These are phyloP conservation scores for Forsythia suspensa DNA, from an alignment of 257 asterid species.

Conservation along the genomic window DNA sequence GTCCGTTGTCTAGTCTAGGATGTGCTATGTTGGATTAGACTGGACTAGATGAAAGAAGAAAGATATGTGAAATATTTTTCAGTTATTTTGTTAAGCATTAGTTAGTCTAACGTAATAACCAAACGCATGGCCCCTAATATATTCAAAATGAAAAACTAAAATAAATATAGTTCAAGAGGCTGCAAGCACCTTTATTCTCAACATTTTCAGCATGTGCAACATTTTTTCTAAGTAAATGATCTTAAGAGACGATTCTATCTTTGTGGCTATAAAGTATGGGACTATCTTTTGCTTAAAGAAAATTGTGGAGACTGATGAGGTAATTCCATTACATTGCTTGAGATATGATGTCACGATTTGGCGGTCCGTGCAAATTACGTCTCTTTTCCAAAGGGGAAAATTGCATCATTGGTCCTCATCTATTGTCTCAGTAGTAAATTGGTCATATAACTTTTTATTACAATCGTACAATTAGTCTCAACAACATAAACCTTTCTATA, in stretches of 20 bases:
- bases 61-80: neutral
- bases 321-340: neutral
- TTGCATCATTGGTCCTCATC: neutral
- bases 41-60: neutral
- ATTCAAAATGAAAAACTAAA: too few species aligned
- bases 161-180: neutral
- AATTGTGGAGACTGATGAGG: neutral
- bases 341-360: neutral
- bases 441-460: neutral
- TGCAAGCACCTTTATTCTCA: neutral
- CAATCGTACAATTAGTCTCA: neutral
- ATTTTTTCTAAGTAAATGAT: neutral
- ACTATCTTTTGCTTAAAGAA: too few species aligned
- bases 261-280: too few species aligned
- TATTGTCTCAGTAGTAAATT: too few species aligned
- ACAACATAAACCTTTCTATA: neutral
- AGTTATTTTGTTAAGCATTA: neutral
- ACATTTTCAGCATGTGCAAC: neutral
- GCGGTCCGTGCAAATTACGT: neutral
- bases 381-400: neutral
- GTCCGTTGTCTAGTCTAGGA: neutral
- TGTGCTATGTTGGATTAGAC: neutral
- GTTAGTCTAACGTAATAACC: neutral
- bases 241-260: too few species aligned
- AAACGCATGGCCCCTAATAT: neutral